Conservation (phyloP, 495 filamentous ascomycete species). For the Neurospora sublineolata region DNA sequence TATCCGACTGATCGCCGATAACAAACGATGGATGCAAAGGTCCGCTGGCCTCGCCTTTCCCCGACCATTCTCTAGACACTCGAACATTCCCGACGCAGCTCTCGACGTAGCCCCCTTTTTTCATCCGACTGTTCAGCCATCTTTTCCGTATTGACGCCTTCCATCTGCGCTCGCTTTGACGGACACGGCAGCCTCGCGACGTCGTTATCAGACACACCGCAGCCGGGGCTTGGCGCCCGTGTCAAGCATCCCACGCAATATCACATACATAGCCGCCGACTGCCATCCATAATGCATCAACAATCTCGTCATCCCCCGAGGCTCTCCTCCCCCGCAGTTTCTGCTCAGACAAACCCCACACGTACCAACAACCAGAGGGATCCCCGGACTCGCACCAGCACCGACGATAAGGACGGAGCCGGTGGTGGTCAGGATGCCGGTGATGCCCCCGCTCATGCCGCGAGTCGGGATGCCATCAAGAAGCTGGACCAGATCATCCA, state of each 20-base stretch:
- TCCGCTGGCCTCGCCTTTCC: constrained; percentile 9
- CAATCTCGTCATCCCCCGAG: constrained; percentile 60
- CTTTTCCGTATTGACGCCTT: neutral
- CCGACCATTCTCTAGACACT: neutral
- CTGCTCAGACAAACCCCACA: constrained; percentile 53
- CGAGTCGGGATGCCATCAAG: constrained; percentile 49
- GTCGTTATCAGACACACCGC: neutral
- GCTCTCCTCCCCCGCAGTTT: constrained; percentile 53
- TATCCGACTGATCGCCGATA: neutral
- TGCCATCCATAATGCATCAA: constrained; percentile 57
- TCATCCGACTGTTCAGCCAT: neutral
- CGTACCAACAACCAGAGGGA: constrained; percentile 66
- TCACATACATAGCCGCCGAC: neutral
- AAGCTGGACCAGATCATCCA: constrained; percentile 87
- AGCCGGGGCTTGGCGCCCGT: neutral
- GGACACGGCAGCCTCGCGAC: neutral
- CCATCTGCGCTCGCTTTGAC: neutral
- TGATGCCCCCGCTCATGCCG: constrained; percentile 35
- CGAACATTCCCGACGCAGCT: neutral
- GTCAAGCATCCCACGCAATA: neutral
- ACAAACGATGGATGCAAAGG: constrained; percentile 20
- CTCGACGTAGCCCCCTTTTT: neutral
- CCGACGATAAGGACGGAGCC: constrained; percentile 26
- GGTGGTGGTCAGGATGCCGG: constrained; percentile 24
- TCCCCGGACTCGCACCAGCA: constrained; percentile 24